These are phyloP conservation scores for Coemansia biformis DNA, from an alignment of 192 early-diverging fungal genomes.

Conservation along the genomic window DNA sequence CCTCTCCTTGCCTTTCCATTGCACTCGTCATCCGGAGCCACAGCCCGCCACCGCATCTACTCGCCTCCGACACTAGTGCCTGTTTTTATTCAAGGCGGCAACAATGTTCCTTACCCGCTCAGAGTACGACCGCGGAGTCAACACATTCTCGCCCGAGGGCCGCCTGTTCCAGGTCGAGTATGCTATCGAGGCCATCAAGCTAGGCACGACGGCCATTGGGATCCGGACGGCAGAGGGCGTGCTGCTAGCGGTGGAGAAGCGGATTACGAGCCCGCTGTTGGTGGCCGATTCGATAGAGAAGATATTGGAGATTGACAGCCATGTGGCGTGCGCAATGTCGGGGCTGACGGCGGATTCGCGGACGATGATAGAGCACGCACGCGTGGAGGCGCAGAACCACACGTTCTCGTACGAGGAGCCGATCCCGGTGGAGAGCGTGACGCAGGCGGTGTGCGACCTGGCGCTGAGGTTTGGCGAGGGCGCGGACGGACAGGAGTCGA, in stretches of 20 bases:
- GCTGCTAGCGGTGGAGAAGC: conserved; percentile 94
- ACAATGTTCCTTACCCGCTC: conserved; percentile 58
- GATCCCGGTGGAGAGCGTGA: conserved; percentile 93
- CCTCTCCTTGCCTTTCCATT: too few species aligned
- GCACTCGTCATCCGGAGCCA: too few species aligned
- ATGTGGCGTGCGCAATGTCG: conserved; percentile 96
- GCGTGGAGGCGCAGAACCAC: conserved; percentile 95
- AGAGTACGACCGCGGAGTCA: conserved; percentile 99
- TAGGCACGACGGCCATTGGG: conserved; percentile 95
- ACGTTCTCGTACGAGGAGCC: conserved; percentile 92
- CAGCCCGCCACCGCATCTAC: neutral
- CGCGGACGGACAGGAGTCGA: conserved; percentile 91
- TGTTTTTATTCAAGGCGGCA: neutral
- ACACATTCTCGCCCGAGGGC: conserved; percentile 99
- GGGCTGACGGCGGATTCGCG: conserved; percentile 93
- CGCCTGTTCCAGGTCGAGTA: conserved; percentile 99
- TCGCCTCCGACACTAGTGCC: neutral
- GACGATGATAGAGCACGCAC: conserved; percentile 98
- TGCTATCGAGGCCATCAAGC: conserved; percentile 99
- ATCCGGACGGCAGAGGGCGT: conserved; percentile 94
- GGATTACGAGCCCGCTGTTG: conserved; percentile 86
- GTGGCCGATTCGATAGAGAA: conserved; percentile 96
- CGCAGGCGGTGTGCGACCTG: conserved; percentile 96
- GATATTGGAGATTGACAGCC: conserved; percentile 92
- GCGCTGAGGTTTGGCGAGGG: conserved; percentile 97